Conservation (phyloP, 108 stramenopile species). For the Nitzschia sp. region DNA sequence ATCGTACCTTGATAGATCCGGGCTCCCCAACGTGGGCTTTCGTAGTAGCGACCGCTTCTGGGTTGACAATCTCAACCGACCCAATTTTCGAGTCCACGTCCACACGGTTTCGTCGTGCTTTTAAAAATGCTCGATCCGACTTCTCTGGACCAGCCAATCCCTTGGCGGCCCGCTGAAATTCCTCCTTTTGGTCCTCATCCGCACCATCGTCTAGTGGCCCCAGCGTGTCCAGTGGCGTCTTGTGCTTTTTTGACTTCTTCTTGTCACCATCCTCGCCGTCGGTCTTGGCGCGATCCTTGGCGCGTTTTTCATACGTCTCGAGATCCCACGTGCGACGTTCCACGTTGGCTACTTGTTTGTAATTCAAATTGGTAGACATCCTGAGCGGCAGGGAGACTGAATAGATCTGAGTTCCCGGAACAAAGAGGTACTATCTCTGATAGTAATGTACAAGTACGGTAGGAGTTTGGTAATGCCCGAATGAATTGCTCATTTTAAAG, state of each 20-base stretch:
- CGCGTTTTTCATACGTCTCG: constrained; percentile 83
- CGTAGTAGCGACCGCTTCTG: constrained; percentile 59
- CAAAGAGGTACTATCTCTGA: no score
- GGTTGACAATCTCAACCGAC: constrained; percentile 85
- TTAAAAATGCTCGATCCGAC: constrained; percentile 90
- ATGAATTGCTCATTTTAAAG: no score
- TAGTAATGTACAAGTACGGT: no score
- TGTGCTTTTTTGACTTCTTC: neutral
- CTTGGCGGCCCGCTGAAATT: constrained; percentile 80
- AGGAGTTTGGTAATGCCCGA: no score
- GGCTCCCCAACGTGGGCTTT: constrained; percentile 18
- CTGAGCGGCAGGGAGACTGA: no score
- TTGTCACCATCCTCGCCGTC: constrained; percentile 10
- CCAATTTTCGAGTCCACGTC: constrained; percentile 85
- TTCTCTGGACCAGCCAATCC: constrained; percentile 83
- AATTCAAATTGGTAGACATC: constrained; percentile 52
- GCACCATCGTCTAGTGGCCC: constrained; percentile 5
- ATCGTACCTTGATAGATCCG: constrained; percentile 19
- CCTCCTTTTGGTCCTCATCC: constrained; percentile 58
- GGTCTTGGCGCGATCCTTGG: constrained; percentile 63
- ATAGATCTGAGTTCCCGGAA: no score
- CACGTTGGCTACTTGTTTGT: constrained; percentile 78
- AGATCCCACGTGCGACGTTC: constrained; percentile 93
- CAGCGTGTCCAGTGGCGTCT: neutral
- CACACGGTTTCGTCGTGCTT: constrained; percentile 73